Base-by-base conservation (phyloP, 805 yeast species). In the Metschnikowia aberdeeniae region DNA sequence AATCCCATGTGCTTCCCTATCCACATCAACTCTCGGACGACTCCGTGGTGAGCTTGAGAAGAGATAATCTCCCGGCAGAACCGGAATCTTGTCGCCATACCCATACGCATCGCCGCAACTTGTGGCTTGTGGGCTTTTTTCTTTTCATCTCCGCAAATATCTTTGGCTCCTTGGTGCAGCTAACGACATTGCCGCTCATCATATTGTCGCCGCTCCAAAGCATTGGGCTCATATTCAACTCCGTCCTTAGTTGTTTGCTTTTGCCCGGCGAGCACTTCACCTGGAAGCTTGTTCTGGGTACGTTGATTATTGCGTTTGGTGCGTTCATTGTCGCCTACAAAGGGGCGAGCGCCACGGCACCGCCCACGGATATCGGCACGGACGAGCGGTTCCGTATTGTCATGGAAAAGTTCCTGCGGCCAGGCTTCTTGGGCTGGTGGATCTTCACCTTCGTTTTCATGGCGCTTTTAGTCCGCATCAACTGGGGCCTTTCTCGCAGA, bases 161-260 rank as follows among this genome's bases (percentile, higher is more conserved):
- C 1, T 67, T 88, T 34, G 97, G 97, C 1, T 84, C 93, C 2
- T 71, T 85, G 14, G 84, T 89, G 24, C 97, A 89, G 64, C 80
- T 89, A 32, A 79, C 93, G 1, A 84, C 96, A 2, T 68, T 89
- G 34, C 97, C 97, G 1, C 68, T 89, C 48, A 83, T 88, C 36
- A 75, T 89, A 2, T 63, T 89, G 46, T 82, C 89, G 20, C 96
- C 96, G 0, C 66, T 89, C 44, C 96, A 89, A 60, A 88, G 95
- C 22, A 80, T 84, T 20, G 96, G 96, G 0, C 72, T 89, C n/a
- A 89, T 89, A 2, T 89, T 89, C 72, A 89, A 89, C 63, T 80
- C 93, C 0, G 62, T 86, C 1, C 78, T 70, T 36, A 67, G 88
- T 56, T 86, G 93, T 35, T 61, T 84, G 14, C 45, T 86, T 9